Evolutionary conservation across 225 moss, liverwort and hornwort genomes (phyloP), one percentile per base, ranked within the genome.

Genomic region (Straminergon stramineum): DNA sequence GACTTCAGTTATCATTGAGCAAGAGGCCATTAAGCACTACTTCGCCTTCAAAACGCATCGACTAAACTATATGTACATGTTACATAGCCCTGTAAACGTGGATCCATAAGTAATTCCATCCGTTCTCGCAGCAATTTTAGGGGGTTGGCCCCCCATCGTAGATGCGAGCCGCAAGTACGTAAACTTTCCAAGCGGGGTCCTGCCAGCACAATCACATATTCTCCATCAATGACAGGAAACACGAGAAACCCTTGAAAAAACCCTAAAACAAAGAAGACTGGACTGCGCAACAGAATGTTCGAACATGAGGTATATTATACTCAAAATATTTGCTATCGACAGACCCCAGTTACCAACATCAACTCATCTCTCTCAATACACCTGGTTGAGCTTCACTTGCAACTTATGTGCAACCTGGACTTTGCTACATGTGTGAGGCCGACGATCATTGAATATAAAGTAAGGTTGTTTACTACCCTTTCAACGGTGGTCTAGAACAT

Each of bases 81-180:
- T 75, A 43, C 92, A 92, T 60, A 32, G 88, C 7, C 34, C 90
- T 53, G 90, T 86, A 35, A 92, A 92, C 16, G 87, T 48, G 18
- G 87, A 89, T 24, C 84, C 90, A 34, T 68, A 91, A 10, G 86
- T 75, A 3, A 89, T 89, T 61, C 87, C 91, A 26, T 92, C 37
- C 14, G 84, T 80, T 87, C 87, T 81, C 10, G 87, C 89, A 84
- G 87, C 89, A 41, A 92, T 68, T 55, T 45, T 75, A 4, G 89
- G 89, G 2, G 90, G 75, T 17, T 84, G 80, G 5, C 92, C 92
- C 31, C 91, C 89, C 75, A 89, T 74, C 11, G 75, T 84, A 15
- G 88, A 88, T 8, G 90, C 90, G 4, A 92, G 22, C 31, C 80
- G 80, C 75, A 87, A 45, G 63, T 74, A 89, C 7, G 18, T 87